Evolutionary conservation across 495 filamentous ascomycete genomes (phyloP).

Genomic region (Margaritispora aquatica): DNA sequence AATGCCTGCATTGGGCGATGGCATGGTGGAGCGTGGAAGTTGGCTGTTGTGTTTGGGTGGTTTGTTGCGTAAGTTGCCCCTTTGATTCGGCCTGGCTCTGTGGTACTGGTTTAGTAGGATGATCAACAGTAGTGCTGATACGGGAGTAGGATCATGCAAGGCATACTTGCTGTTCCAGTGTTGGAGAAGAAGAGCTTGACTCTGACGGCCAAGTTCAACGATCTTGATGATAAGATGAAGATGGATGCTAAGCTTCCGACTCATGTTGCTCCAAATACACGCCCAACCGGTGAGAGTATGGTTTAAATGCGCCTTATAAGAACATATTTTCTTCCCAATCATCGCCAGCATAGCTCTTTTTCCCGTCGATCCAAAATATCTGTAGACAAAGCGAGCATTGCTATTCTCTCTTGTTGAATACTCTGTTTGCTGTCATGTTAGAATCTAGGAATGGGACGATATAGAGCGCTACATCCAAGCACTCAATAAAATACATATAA

Average conservation of each 20-base stretch:
- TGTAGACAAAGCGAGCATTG: no score
- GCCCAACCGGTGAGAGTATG: no score
- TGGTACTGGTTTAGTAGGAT: not conserved
- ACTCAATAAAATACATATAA: no score
- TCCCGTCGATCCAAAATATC: no score
- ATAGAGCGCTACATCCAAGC: no score
- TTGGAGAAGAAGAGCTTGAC: slow-evolving; percentile 1
- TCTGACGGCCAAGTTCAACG: not conserved
- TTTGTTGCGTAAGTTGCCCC: slow-evolving; percentile 6
- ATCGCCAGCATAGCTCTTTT: no score
- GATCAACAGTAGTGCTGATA: not conserved
- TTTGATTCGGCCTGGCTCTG: not conserved
- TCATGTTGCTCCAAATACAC: not conserved
- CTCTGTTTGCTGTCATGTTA: no score
- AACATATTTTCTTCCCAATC: no score
- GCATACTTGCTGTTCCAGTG: not conserved
- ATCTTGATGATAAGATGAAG: not conserved
- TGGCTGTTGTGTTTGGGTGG: slow-evolving; percentile 5
- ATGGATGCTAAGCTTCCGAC: not conserved
- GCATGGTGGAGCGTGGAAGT: not conserved
- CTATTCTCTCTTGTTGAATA: no score
- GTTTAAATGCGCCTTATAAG: no score
- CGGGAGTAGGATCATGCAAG: not conserved
- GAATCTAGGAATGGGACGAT: no score
- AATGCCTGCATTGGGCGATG: not conserved